These are phyloP conservation scores for Rhazya stricta DNA, from an alignment of 257 asterid species.

Conservation along the genomic window DNA sequence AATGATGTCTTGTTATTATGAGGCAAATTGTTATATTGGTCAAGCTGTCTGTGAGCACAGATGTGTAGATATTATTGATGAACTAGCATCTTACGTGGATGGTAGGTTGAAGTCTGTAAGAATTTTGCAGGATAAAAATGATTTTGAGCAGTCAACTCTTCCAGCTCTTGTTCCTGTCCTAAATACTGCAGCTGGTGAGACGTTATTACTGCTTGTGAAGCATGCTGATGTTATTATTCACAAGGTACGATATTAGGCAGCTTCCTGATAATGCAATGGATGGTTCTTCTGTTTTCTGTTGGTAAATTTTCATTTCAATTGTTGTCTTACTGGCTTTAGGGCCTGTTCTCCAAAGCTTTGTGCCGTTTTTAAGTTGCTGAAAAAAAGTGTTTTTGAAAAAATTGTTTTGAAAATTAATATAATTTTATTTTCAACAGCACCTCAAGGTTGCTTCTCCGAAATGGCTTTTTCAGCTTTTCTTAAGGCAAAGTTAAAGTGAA, in stretches of 20 bases:
- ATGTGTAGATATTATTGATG: not conserved
- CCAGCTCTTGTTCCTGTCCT: slow-evolving; percentile 98
- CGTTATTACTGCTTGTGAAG: slow-evolving; percentile 88
- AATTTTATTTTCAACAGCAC: too few relatives aligned
- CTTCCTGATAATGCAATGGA: not conserved
- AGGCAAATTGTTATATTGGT: too few relatives aligned
- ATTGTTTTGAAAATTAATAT: too few relatives aligned
- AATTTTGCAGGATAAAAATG: slow-evolving; percentile 76
- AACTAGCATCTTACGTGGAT: not conserved
- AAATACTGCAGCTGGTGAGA: slow-evolving; percentile 89
- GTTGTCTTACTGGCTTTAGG: too few relatives aligned
- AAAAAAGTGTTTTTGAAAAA: too few relatives aligned
- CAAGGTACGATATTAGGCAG: slow-evolving; percentile 51
- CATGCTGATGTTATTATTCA: slow-evolving; percentile 86
- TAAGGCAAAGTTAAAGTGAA: too few relatives aligned
- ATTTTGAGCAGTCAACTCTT: slow-evolving; percentile 86
- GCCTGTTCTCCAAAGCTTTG: too few relatives aligned
- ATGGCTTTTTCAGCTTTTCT: too few relatives aligned
- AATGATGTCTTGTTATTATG: not conserved
- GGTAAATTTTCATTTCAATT: not conserved
- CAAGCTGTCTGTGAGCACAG: too few relatives aligned
- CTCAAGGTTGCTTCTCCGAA: too few relatives aligned
- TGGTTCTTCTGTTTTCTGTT: not conserved
- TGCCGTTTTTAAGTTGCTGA: too few relatives aligned
- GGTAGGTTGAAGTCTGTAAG: not conserved